These are phyloP conservation scores for Fusarium sacchari DNA, from an alignment of 2,329 filamentous ascomycete genomes.

Conservation along the genomic window DNA sequence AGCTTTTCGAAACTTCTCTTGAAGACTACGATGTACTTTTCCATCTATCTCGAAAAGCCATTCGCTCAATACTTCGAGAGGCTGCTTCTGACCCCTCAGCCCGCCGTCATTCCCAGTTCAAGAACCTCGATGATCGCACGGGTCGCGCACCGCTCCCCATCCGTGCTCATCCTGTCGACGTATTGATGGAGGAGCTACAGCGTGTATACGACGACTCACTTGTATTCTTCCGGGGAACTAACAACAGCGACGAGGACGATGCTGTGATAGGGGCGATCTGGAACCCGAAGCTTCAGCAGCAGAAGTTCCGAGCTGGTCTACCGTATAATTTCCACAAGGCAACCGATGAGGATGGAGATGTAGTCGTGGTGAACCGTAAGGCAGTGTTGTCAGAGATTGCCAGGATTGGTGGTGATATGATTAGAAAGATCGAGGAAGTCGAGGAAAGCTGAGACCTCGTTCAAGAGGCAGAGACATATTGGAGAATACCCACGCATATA, in stretches of 20 bases:
- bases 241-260: conserved; percentile 56
- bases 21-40: conserved; percentile 89
- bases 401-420: conserved; percentile 72
- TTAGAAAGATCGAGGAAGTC: conserved; percentile 70
- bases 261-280: conserved; percentile 66
- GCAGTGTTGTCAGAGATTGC: conserved; percentile 79
- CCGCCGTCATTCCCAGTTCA: conserved; percentile 69
- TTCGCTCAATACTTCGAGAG: conserved; percentile 55
- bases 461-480: neutral
- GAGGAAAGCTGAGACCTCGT: conserved; percentile 20
- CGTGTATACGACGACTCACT: conserved; percentile 73
- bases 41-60: conserved; percentile 68
- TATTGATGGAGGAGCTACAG: conserved; percentile 75
- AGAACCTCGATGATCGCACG: conserved; percentile 78
- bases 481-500: conserved; percentile 29
- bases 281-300: conserved; percentile 63
- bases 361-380: conserved; percentile 72
- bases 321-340: conserved; percentile 64
- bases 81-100: conserved; percentile 49
- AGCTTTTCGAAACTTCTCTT: conserved; percentile 77
- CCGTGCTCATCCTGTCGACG: conserved; percentile 68
- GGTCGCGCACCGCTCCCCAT: conserved; percentile 57
- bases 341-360: conserved; percentile 52
- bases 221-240: conserved; percentile 79
- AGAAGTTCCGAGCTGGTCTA: conserved; percentile 76